Percentiles rank a stretch among this genome's conserved stretches.
Evolutionary conservation across 345 rosid genomes (phyloP).

Genomic region (Eucalyptus fibrosa): DNA sequence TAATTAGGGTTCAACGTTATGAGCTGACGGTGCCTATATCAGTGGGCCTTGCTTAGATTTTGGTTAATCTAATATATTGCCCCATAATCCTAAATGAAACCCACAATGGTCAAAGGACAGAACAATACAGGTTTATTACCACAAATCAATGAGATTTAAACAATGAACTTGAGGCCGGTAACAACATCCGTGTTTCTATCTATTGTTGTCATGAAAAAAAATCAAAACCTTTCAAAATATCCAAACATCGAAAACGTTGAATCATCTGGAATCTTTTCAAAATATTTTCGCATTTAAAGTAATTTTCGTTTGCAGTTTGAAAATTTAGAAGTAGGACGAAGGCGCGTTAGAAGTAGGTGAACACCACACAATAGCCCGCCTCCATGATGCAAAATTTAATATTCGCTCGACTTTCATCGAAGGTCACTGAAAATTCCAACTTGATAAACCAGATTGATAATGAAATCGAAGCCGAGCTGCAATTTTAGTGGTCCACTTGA

Average conservation of each 20-base stretch:
- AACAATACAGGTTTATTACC: background rate
- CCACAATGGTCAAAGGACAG: background rate
- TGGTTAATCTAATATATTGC: background rate
- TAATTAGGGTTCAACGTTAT: background rate
- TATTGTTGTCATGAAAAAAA: background rate
- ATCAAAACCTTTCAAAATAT: background rate
- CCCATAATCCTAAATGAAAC: background rate
- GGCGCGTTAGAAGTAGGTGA: background rate
- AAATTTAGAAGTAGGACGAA: background rate
- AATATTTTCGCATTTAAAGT: background rate
- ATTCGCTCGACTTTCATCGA: background rate
- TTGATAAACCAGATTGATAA: background rate
- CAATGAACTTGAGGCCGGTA: background rate
- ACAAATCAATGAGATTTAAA: background rate
- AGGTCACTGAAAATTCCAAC: background rate
- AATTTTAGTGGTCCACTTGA: background rate
- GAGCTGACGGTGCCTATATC: background rate
- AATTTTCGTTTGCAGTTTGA: background rate
- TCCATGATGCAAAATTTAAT: background rate
- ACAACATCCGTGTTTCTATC: background rate
- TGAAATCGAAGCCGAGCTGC: background rate
- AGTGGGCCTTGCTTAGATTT: background rate
- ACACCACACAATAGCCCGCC: background rate
- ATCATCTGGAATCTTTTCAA: background rate
- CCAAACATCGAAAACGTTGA: background rate